These are phyloP conservation scores for Catharanthus roseus DNA, from an alignment of 257 asterid genomes.

Conservation along the genomic window DNA sequence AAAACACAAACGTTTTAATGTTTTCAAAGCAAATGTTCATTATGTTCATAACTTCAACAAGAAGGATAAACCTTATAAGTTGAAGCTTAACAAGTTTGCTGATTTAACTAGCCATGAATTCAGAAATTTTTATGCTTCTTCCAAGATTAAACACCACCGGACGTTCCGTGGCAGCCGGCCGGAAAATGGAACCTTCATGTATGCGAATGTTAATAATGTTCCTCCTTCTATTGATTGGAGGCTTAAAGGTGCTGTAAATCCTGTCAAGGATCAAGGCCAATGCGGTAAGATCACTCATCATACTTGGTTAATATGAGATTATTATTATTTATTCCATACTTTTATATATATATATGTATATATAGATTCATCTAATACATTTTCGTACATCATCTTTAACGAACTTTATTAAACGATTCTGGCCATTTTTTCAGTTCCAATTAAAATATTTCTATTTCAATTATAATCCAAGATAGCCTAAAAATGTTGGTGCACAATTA, in stretches of 20 bases:
- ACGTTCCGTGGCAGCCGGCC: conserved; percentile 39
- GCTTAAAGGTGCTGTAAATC: conserved; percentile 65
- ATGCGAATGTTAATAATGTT: conserved; percentile 37
- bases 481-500: background rate
- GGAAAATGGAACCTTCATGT: conserved; percentile 47
- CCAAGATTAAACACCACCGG: conserved; percentile 61
- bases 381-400: too few relatives aligned
- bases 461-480: too few relatives aligned
- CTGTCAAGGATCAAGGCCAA: conserved; percentile 78
- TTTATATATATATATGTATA: too few relatives aligned
- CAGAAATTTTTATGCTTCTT: conserved; percentile 48
- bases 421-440: too few relatives aligned
- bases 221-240: conserved; percentile 87
- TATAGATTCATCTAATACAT: too few relatives aligned
- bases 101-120: conserved; percentile 93
- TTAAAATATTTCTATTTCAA: background rate
- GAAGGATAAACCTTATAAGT: conserved; percentile 68
- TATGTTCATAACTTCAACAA: conserved; percentile 57
- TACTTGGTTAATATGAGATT: too few relatives aligned
- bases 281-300: conserved; percentile 52
- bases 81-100: conserved; percentile 76
- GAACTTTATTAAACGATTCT: too few relatives aligned
- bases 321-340: too few relatives aligned
- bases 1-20: conserved; percentile 63
- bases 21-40: conserved; percentile 64